Conservation (phyloP, 2,329 filamentous ascomycete species). For the Nemania sp. region DNA sequence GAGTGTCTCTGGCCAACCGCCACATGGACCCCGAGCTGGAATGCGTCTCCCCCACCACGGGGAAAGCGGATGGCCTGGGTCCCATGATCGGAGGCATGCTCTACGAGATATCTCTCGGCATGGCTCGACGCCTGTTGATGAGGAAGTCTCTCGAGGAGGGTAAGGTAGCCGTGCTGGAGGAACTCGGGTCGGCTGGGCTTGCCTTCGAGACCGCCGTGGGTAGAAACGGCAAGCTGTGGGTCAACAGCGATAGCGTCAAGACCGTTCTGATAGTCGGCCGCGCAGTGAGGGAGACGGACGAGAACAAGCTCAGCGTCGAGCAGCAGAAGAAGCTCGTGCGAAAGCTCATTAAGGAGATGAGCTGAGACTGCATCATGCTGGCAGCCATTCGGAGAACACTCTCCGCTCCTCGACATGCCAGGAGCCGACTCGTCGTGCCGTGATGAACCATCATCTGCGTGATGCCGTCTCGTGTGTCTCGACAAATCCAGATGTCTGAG, state of each 20-base stretch:
- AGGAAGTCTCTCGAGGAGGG: conserved; percentile 64
- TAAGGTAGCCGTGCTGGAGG: conserved; percentile 75
- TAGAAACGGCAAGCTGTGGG: conserved; percentile 90
- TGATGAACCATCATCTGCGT: background rate
- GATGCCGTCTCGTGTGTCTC: background rate
- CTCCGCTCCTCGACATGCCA: background rate
- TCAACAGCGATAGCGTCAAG: conserved; percentile 76
- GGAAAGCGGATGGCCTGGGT: conserved; percentile 86
- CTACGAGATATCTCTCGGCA: conserved; percentile 76
- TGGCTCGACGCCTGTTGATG: conserved; percentile 80
- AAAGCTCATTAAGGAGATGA: conserved; percentile 64
- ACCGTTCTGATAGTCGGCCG: conserved; percentile 78
- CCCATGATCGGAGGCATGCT: conserved; percentile 85
- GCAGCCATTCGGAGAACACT: conserved; percentile 6
- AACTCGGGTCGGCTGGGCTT: conserved; percentile 74
- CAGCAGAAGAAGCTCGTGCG: conserved; percentile 73
- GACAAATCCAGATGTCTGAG: background rate
- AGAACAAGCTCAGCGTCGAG: conserved; percentile 63
- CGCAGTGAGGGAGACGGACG: conserved; percentile 78
- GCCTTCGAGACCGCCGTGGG: conserved; percentile 94
- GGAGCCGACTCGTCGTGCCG: background rate
- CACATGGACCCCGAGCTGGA: conserved; percentile 90
- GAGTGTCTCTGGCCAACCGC: conserved; percentile 75
- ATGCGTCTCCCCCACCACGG: conserved; percentile 83
- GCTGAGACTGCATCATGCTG: conserved; percentile 44